These are phyloP conservation scores for Trichocladium uniseriatum DNA, from an alignment of 495 filamentous ascomycete species.

Conservation along the genomic window DNA sequence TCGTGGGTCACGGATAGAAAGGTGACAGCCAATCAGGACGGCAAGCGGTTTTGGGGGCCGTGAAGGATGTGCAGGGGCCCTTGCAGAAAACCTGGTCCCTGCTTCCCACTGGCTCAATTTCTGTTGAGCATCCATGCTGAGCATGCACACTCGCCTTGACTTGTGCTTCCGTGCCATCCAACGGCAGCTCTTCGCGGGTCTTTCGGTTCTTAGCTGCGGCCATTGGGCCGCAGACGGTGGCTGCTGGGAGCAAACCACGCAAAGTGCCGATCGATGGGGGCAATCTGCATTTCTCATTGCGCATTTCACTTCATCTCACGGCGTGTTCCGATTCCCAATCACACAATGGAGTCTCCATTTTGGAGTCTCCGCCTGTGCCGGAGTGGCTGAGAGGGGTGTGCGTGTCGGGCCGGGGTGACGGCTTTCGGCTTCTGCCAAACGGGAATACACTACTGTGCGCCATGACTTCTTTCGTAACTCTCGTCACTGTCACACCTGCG, in stretches of 20 bases:
- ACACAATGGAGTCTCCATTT: background rate
- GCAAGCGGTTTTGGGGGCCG: background rate
- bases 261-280: background rate
- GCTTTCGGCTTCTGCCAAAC: too few relatives aligned
- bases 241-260: too few relatives aligned
- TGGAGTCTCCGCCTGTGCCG: background rate
- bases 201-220: constrained; percentile 1
- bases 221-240: too few relatives aligned
- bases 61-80: constrained; percentile 8
- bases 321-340: constrained; percentile 2
- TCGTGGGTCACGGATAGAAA: constrained; percentile 4
- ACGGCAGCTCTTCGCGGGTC: too few relatives aligned
- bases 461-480: background rate
- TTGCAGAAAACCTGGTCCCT: constrained; percentile 3
- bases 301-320: background rate
- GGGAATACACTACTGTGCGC: background rate
- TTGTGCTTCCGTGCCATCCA: too few relatives aligned
- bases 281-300: background rate
- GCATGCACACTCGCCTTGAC: too few relatives aligned
- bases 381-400: background rate
- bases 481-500: constrained; percentile 11
- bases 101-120: constrained; percentile 7
- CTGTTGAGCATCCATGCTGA: too few relatives aligned
- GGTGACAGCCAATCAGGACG: constrained; percentile 7
- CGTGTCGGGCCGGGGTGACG: too few relatives aligned